Conservation (phyloP, 2,329 filamentous ascomycete species). For the Botrytis hyacinthi region DNA sequence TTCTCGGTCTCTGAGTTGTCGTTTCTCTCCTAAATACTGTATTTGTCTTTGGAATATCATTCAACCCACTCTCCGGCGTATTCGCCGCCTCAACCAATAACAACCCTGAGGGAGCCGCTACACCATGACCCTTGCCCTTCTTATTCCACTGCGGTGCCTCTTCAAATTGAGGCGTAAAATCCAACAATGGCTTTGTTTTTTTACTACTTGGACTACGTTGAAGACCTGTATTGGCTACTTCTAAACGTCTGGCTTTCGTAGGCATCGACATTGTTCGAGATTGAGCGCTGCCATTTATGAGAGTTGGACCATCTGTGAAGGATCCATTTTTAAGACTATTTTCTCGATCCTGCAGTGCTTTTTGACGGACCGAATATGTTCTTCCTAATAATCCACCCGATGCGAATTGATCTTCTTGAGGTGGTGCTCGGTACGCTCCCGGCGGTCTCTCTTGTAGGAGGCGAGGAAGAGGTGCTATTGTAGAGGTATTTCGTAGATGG, state of each 20-base stretch:
- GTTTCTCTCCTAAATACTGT: constrained; percentile 34
- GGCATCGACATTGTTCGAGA: constrained; percentile 33
- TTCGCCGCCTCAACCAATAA: constrained; percentile 49
- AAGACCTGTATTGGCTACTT: constrained; percentile 19
- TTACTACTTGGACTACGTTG: constrained; percentile 14
- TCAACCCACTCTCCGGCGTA: constrained; percentile 26
- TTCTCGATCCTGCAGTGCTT: constrained; percentile 35
- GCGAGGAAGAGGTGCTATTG: constrained; percentile 11
- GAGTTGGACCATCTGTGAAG: constrained; percentile 57
- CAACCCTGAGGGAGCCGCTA: constrained; percentile 44
- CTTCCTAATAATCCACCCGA: constrained; percentile 48
- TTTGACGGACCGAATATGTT: constrained; percentile 48
- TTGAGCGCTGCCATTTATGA: constrained; percentile 48
- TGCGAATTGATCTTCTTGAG: constrained; percentile 43
- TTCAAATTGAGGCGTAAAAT: constrained; percentile 62
- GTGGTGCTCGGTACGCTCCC: constrained; percentile 30
- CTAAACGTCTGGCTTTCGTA: constrained; percentile 18
- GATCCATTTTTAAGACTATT: constrained; percentile 37
- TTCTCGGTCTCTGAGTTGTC: constrained; percentile 16
- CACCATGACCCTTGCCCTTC: constrained; percentile 51
- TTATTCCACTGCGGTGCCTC: constrained; percentile 60
- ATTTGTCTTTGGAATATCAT: constrained; percentile 25
- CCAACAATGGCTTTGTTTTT: constrained; percentile 59
- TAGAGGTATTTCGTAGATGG: constrained; percentile 34
- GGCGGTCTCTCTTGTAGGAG: constrained; percentile 26